Conservation (phyloP, 768 basidiomycete species). For the Panaeolus cyanescens region DNA sequence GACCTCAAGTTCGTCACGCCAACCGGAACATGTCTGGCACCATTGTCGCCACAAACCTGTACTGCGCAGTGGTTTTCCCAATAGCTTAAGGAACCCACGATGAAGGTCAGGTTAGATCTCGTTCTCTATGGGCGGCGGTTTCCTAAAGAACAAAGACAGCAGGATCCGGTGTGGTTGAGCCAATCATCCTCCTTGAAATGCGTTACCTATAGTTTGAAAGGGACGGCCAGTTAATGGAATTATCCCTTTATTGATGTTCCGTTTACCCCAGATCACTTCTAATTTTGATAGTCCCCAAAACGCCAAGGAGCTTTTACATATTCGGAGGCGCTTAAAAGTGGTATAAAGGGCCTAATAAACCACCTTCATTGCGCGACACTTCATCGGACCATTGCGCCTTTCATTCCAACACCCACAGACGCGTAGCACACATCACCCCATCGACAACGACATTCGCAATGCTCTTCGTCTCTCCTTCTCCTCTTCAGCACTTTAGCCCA, state of each 20-base stretch:
- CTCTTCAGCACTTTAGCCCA: neutral
- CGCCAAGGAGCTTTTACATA: neutral
- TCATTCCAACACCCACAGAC: neutral
- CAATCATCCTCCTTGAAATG: neutral
- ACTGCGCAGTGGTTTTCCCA: neutral
- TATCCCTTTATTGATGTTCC: neutral
- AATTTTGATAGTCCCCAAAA: slow-evolving; percentile 1
- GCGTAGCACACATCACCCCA: neutral
- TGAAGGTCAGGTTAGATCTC: neutral
- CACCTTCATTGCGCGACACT: neutral
- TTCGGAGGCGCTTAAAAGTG: neutral
- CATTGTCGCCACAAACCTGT: neutral
- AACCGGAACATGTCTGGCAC: neutral
- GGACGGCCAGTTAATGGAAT: neutral
- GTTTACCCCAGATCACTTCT: slow-evolving; percentile 1
- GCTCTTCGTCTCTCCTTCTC: neutral
- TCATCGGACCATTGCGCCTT: neutral
- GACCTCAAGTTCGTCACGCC: neutral
- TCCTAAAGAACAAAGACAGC: too few relatives aligned
- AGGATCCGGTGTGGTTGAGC: neutral
- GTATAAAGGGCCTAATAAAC: neutral
- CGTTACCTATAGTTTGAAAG: neutral
- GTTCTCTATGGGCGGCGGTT: too few relatives aligned
- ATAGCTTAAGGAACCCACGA: neutral
- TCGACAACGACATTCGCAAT: neutral